Evolutionary conservation across 2,329 filamentous ascomycete genomes (phyloP).

Genomic region (Alternaria triticina): DNA sequence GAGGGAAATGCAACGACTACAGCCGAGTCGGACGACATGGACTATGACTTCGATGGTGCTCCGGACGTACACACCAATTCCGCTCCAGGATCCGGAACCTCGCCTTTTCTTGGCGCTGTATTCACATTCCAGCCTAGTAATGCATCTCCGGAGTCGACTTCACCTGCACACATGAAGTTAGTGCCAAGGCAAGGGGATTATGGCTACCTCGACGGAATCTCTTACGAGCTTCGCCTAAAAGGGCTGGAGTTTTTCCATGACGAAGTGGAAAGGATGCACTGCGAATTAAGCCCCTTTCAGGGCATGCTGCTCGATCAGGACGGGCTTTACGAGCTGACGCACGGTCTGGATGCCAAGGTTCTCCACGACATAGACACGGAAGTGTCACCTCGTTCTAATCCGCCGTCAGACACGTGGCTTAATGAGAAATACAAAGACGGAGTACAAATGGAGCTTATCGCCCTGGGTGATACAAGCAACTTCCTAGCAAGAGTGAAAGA

Average conservation of each 20-base stretch:
- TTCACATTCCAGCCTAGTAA: neutral
- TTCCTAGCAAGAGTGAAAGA: neutral
- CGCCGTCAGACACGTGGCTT: neutral
- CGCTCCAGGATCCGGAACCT: neutral
- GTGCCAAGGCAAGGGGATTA: neutral
- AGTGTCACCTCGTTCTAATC: neutral
- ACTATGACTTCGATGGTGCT: neutral
- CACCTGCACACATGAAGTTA: neutral
- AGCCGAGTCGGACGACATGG: neutral
- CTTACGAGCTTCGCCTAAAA: neutral
- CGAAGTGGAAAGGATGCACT: neutral
- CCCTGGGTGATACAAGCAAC: neutral
- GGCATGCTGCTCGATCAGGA: neutral
- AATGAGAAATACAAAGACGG: neutral
- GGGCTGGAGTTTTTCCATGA: neutral
- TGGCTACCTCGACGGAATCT: neutral
- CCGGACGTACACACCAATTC: fast-evolving
- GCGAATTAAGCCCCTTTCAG: neutral
- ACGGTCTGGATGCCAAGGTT: neutral
- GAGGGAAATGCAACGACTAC: neutral
- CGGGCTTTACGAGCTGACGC: neutral
- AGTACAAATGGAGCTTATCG: neutral
- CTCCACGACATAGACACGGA: neutral
- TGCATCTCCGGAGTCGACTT: neutral
- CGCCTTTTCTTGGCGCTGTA: neutral